Evolutionary conservation across 1,139 yeast genomes (phyloP).

Genomic region (Sugiyamaella sp.): DNA sequence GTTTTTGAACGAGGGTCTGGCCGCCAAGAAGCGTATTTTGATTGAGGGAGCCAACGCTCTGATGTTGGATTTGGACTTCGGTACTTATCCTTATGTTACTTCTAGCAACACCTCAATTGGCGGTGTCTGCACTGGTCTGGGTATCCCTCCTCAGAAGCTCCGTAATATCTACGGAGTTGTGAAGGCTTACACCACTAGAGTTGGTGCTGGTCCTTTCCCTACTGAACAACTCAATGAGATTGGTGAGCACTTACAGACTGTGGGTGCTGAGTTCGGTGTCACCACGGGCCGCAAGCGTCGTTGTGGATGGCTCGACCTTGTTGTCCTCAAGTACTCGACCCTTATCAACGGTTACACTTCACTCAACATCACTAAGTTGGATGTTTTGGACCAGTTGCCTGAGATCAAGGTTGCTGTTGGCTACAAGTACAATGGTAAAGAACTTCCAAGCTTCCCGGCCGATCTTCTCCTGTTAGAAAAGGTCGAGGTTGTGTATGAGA

Average conservation of each 20-base stretch:
- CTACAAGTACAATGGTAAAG: conserved; percentile 77
- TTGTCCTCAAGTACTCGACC: conserved; percentile 87
- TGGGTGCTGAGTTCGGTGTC: conserved; percentile 97
- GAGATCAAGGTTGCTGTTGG: conserved; percentile 86
- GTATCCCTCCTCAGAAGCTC: conserved; percentile 85
- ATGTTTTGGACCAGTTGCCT: conserved; percentile 86
- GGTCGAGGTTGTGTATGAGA: conserved; percentile 87
- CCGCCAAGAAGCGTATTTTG: conserved; percentile 77
- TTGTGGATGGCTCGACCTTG: conserved; percentile 99
- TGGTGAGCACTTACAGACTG: conserved; percentile 85
- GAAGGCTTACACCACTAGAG: conserved; percentile 98
- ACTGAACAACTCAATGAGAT: conserved; percentile 88
- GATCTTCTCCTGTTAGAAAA: conserved; percentile 79
- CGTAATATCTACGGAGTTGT: conserved; percentile 91
- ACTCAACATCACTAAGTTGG: conserved; percentile 91
- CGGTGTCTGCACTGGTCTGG: conserved; percentile 97
- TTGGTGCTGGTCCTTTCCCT: conserved; percentile 99
- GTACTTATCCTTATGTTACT: conserved; percentile 97
- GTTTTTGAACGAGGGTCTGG: conserved; percentile 84
- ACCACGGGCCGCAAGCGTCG: conserved; percentile 99
- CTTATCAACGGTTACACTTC: conserved; percentile 93
- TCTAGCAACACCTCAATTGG: conserved; percentile 96
- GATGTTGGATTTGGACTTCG: conserved; percentile 96
- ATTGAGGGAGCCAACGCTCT: conserved; percentile 99
- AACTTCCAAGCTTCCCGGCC: conserved; percentile 83